These are phyloP conservation scores for Sisymbrium irio DNA, from an alignment of 345 rosid genomes.

Conservation along the genomic window DNA sequence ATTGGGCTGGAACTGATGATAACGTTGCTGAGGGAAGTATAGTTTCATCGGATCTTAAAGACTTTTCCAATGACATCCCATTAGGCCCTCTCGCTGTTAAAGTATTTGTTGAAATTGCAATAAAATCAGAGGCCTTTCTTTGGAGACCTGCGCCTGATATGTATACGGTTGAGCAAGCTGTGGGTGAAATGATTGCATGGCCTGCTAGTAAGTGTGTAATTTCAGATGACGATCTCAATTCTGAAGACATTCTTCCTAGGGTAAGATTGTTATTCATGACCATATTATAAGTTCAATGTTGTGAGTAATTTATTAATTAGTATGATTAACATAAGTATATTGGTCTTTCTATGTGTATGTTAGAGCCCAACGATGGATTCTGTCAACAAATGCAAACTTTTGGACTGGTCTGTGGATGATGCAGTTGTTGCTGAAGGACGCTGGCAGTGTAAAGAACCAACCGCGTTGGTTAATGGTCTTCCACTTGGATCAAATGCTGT, in stretches of 20 bases:
- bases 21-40: background rate
- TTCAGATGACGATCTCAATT: rapidly evolving
- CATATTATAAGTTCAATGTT: too few relatives aligned
- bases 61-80: background rate
- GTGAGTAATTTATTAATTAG: too few relatives aligned
- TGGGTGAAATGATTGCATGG: background rate
- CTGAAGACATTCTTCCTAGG: background rate
- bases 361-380: too few relatives aligned
- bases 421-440: too few relatives aligned
- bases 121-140: background rate
- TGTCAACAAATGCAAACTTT: too few relatives aligned
- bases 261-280: too few relatives aligned
- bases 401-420: too few relatives aligned
- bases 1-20: background rate
- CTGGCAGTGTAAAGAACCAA: too few relatives aligned
- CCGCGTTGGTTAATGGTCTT: too few relatives aligned
- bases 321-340: too few relatives aligned
- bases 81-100: background rate
- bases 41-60: background rate
- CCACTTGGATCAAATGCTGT: too few relatives aligned
- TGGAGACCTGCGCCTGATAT: background rate
- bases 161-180: background rate
- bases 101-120: background rate
- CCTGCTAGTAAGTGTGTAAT: background rate
- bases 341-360: too few relatives aligned